These are phyloP conservation scores for Pestalotiopsis sp. DNA, from an alignment of 2,329 filamentous ascomycete genomes.

Conservation along the genomic window DNA sequence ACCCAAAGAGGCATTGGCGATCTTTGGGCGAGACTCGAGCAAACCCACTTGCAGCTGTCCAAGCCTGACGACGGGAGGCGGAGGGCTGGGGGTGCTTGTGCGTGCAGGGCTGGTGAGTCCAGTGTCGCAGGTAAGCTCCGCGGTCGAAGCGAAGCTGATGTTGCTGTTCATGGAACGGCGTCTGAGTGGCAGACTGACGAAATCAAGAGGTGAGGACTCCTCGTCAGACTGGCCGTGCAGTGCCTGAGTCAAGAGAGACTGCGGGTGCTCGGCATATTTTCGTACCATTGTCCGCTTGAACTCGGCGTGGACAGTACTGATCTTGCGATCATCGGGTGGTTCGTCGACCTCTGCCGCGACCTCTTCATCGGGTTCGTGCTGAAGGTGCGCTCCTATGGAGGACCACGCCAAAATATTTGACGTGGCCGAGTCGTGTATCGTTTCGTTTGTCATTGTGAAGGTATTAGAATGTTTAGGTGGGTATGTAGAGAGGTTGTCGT, in stretches of 20 bases:
- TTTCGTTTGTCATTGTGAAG: constrained; percentile 38
- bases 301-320: constrained; percentile 32
- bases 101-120: constrained; percentile 88
- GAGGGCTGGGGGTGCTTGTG: constrained; percentile 86
- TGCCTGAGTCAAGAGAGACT: constrained; percentile 86
- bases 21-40: constrained; percentile 29
- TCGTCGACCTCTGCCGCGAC: constrained; percentile 80
- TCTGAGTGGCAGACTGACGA: constrained; percentile 41
- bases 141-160: constrained; percentile 78
- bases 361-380: constrained; percentile 58
- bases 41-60: constrained; percentile 38
- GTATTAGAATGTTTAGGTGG: background rate
- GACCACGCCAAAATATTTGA: constrained; percentile 49
- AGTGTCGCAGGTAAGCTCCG: constrained; percentile 93
- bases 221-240: constrained; percentile 70
- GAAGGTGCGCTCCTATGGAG: constrained; percentile 44
- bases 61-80: constrained; percentile 63
- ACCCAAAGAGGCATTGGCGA: constrained; percentile 26
- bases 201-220: constrained; percentile 42
- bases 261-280: constrained; percentile 58
- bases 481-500: background rate
- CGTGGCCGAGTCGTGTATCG: constrained; percentile 37
- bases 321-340: constrained; percentile 68
- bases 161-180: constrained; percentile 77
- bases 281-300: constrained; percentile 52